These are phyloP conservation scores for Lepidium sativum DNA, from an alignment of 345 rosid genomes.

Conservation along the genomic window DNA sequence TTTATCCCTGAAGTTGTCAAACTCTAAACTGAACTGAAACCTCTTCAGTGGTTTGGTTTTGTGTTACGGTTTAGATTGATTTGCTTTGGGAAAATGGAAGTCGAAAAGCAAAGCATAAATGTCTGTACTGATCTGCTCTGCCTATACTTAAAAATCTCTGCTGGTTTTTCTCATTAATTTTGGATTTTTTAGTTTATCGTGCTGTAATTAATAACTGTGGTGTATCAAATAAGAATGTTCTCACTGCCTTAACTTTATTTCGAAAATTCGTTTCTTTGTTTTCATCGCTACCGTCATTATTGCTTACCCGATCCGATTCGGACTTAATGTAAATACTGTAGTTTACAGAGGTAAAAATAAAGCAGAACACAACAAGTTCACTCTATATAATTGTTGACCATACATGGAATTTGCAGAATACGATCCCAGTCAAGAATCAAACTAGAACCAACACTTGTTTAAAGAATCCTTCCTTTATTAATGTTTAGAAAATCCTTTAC, in stretches of 20 bases:
- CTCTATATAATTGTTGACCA: no score
- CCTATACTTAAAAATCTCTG: slow-evolving; percentile 17
- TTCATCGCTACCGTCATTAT: slow-evolving; percentile 6
- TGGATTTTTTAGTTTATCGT: slow-evolving; percentile 18
- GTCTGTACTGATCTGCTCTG: slow-evolving; percentile 20
- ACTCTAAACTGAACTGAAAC: slow-evolving; percentile 29
- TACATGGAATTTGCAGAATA: no score
- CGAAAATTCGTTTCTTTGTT: not conserved
- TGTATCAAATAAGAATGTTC: slow-evolving; percentile 12
- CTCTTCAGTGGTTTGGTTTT: not conserved
- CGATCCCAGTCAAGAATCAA: no score
- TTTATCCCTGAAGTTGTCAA: slow-evolving; percentile 68
- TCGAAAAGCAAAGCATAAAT: slow-evolving; percentile 17
- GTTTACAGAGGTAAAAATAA: not conserved
- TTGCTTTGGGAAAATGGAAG: slow-evolving; percentile 1
- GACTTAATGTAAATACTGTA: not conserved
- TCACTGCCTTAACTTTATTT: not conserved
- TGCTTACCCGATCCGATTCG: not conserved
- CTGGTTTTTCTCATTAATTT: not conserved
- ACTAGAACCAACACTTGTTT: no score
- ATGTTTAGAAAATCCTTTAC: no score
- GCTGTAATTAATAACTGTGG: slow-evolving; percentile 20
- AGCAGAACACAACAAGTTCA: not conserved
- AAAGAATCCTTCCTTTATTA: no score
- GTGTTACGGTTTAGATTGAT: slow-evolving; percentile 11